Conservation (phyloP, 2,329 filamentous ascomycete genomes). For the Cercospora sojina region DNA sequence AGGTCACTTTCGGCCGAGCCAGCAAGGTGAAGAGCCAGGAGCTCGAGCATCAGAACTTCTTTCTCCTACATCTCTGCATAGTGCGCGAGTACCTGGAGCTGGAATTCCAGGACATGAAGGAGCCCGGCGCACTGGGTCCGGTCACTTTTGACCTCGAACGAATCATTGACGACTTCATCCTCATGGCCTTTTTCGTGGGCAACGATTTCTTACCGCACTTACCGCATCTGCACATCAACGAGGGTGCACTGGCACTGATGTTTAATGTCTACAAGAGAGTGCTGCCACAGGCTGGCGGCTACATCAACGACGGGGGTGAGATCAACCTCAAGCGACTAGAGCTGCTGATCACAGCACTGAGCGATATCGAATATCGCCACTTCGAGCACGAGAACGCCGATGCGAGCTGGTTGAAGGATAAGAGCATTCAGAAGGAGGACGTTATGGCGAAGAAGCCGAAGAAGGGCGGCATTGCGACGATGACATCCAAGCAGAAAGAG, state of each 20-base stretch:
- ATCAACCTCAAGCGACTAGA: slow-evolving; percentile 83
- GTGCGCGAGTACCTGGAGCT: slow-evolving; percentile 95
- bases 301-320: slow-evolving; percentile 91
- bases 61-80: slow-evolving; percentile 93
- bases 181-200: slow-evolving; percentile 99
- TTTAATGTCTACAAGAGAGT: slow-evolving; percentile 94
- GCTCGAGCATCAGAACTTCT: slow-evolving; percentile 98
- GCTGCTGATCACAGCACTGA: slow-evolving; percentile 76
- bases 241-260: slow-evolving; percentile 94
- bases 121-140: slow-evolving; percentile 62
- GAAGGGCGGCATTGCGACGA: slow-evolving; percentile 63
- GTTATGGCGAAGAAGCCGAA: slow-evolving; percentile 62
- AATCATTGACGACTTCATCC: slow-evolving; percentile 97
- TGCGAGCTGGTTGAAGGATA: slow-evolving; percentile 87
- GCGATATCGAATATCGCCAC: slow-evolving; percentile 84
- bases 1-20: slow-evolving; percentile 92
- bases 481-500: slow-evolving; percentile 77
- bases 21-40: slow-evolving; percentile 90
- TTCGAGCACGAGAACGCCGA: slow-evolving; percentile 90
- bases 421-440: slow-evolving; percentile 69
- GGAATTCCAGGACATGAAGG: slow-evolving; percentile 90
- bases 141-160: slow-evolving; percentile 92
- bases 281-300: slow-evolving; percentile 81
- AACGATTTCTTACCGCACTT: slow-evolving; percentile 99
- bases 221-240: slow-evolving; percentile 95